Percentiles rank a stretch among this genome's conserved stretches.
These are phyloP conservation scores for Musa itinerans DNA, from an alignment of 176 grass and related monocot species.

Conservation along the genomic window DNA sequence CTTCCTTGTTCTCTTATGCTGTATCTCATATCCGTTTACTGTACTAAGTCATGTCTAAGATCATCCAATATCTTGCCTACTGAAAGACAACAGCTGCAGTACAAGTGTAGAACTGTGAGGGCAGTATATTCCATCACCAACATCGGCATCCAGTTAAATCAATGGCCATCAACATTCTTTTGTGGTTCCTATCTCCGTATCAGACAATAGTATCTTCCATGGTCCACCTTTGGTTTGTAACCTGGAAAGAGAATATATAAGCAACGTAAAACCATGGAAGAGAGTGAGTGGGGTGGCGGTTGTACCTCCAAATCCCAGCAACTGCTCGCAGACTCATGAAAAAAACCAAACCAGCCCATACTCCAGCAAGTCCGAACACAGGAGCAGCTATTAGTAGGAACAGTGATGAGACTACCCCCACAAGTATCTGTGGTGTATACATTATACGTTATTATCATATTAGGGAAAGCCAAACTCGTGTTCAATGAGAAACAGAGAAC, in stretches of 20 bases:
- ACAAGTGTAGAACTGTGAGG: neutral
- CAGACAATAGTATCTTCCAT: slow-evolving; percentile 18
- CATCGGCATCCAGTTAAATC: neutral
- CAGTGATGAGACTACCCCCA: slow-evolving; percentile 42
- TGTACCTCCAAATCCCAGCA: slow-evolving; percentile 66
- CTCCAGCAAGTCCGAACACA: slow-evolving; percentile 59
- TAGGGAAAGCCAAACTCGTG: neutral
- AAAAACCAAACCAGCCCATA: slow-evolving; percentile 69
- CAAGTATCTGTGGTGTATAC: slow-evolving; percentile 39
- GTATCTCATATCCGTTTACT: neutral
- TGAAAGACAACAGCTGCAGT: no score
- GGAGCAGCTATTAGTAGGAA: slow-evolving; percentile 49
- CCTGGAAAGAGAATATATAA: neutral
- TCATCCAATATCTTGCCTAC: no score
- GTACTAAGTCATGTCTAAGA: neutral
- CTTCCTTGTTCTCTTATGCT: neutral
- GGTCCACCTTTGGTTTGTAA: slow-evolving; percentile 15
- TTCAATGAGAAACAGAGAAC: neutral
- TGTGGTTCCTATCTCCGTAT: neutral
- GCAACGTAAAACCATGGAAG: neutral
- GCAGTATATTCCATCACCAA: neutral
- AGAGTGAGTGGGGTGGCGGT: neutral
- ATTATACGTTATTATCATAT: slow-evolving; percentile 6
- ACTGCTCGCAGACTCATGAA: slow-evolving; percentile 77
- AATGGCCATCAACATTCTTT: neutral